Base-by-base conservation (phyloP, 2,329 filamentous ascomycete species). In the Rutstroemia sp. region DNA sequence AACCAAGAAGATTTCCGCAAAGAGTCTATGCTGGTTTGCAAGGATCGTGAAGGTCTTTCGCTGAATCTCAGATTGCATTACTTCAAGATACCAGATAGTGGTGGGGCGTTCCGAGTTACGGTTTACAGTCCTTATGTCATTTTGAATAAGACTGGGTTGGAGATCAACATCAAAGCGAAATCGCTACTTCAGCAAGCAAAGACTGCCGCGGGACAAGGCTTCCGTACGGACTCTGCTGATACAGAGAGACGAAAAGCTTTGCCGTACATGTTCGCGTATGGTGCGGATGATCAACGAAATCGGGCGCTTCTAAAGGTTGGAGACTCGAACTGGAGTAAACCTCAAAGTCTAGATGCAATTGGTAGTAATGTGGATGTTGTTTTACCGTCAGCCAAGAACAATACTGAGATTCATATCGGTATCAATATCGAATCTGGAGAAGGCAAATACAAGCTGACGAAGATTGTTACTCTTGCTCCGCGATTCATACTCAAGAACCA, bases 391-490 rank as follows among this genome's bases (percentile, higher is more conserved):
- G 74, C 80, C 2, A 81, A 79, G 44, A 77, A 81, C 60, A 80
- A 78, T 56, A 86, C 86, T 2, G 94, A 99, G 71, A 92, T 97
- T 66, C 91, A 97, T 66, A 80, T 95, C 6, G 94, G 94, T 48
- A 84, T 99, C 49, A 92, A 87, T 1, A 86, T 99, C 30, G 84
- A 89, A 57, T 87, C 95, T 57, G 94, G 94, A 10, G 88, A 96
- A 67, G 94, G 94, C 66, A 99, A 99, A 73, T 99, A 97, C 76
- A 97, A 96, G 71, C 78, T 99, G 77, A 95, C 90, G 18, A 97
- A 96, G 74, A 88, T 96, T 12, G 89, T 99, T 25, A 96, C 92
- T 0, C 81, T 99, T 42, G 86, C 94, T 0, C 94, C 95, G 25
- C 83, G 94, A 23, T 99, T 96, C 67, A 87, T 99, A 54, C 77